These are phyloP conservation scores for Choiromyces venosus DNA, from an alignment of 495 filamentous ascomycete genomes.

Conservation along the genomic window DNA sequence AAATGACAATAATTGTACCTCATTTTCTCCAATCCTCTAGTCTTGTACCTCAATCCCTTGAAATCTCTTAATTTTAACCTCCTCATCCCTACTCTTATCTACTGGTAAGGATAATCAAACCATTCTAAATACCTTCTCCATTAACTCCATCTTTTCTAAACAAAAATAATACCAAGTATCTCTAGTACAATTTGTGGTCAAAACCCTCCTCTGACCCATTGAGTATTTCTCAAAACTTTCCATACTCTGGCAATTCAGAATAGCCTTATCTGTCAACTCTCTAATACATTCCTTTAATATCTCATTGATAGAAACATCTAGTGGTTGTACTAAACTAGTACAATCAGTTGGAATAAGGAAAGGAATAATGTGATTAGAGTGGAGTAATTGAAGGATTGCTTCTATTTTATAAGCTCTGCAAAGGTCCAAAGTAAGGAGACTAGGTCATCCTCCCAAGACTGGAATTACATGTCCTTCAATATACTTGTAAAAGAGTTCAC, in stretches of 20 bases:
- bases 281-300: background rate
- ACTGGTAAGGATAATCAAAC: background rate
- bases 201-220: background rate
- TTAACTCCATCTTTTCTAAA: background rate
- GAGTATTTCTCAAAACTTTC: constrained; percentile 5
- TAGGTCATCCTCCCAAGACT: too few relatives aligned
- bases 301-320: constrained; percentile 6
- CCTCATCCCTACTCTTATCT: background rate
- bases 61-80: background rate
- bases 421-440: too few relatives aligned
- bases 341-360: constrained; percentile 7
- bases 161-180: constrained; percentile 11
- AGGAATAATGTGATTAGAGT: too few relatives aligned
- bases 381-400: too few relatives aligned
- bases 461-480: too few relatives aligned
- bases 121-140: background rate
- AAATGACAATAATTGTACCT: too few relatives aligned
- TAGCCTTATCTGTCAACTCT: constrained; percentile 9
- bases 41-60: background rate
- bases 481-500: too few relatives aligned
- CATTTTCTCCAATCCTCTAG: too few relatives aligned
- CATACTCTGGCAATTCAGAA: background rate
- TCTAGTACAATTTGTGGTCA: constrained; percentile 5
- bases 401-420: too few relatives aligned
- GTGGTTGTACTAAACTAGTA: constrained; percentile 7